Evolutionary conservation across 2,329 filamentous ascomycete genomes (phyloP).

Genomic region (Trichoderma sp.): DNA sequence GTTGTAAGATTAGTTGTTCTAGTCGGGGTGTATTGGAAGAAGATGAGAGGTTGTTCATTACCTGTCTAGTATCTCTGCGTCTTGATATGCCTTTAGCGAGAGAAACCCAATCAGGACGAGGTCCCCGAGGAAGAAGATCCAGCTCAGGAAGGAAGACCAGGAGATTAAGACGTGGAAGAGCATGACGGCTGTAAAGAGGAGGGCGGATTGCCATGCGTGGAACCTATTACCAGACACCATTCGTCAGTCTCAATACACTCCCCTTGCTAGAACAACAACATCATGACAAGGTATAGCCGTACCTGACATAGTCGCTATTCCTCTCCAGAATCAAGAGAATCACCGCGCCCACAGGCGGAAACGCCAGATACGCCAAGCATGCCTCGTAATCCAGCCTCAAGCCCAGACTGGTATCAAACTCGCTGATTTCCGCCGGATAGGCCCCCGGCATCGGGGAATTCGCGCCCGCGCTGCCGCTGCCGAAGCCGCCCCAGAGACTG

Average conservation of each 20-base stretch:
- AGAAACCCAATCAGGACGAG: conserved; percentile 75
- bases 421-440: conserved; percentile 61
- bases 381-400: conserved; percentile 88
- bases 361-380: conserved; percentile 79
- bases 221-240: conserved; percentile 58
- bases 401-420: conserved; percentile 90
- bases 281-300: conserved; percentile 30
- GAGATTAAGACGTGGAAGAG: conserved; percentile 82
- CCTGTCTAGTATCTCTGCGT: conserved; percentile 71
- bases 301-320: conserved; percentile 97
- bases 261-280: background rate
- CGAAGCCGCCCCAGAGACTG: conserved; percentile 26
- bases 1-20: background rate
- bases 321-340: conserved; percentile 83
- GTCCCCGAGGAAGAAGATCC: conserved; percentile 78
- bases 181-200: conserved; percentile 75
- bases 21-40: too few relatives aligned
- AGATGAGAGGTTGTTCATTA: conserved; percentile 38
- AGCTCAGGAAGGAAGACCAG: conserved; percentile 82
- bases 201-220: conserved; percentile 91
- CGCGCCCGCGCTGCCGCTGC: conserved; percentile 33
- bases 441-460: conserved; percentile 40
- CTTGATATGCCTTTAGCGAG: conserved; percentile 77
- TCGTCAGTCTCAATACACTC: background rate
- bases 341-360: conserved; percentile 85